A percentile compares a stretch with the other conserved stretches of the same genome.
These are phyloP conservation scores for Lasiosphaeria miniovina DNA, from an alignment of 495 filamentous ascomycete species.

Conservation along the genomic window DNA sequence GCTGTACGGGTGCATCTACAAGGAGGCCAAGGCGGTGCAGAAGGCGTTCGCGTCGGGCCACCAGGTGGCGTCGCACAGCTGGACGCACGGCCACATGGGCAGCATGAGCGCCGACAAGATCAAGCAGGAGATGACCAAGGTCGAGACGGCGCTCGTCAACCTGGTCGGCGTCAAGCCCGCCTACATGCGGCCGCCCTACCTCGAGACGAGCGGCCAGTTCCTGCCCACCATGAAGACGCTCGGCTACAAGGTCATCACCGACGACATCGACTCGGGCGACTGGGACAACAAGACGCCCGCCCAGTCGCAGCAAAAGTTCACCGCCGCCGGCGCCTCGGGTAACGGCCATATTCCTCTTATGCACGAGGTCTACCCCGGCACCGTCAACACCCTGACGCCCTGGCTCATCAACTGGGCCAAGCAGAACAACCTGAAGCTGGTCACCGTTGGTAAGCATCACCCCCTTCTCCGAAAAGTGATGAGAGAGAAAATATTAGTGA, in stretches of 20 bases:
- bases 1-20: slow-evolving; percentile 56
- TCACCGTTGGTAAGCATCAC: slow-evolving; percentile 47
- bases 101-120: slow-evolving; percentile 39
- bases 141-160: slow-evolving; percentile 51
- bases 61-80: slow-evolving; percentile 52
- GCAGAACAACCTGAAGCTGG: slow-evolving; percentile 47
- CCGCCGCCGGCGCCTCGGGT: slow-evolving; percentile 42
- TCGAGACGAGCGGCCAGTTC: slow-evolving; percentile 46
- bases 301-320: slow-evolving; percentile 44
- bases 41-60: slow-evolving; percentile 48
- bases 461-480: background rate
- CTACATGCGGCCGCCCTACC: slow-evolving; percentile 54
- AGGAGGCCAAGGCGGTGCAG: slow-evolving; percentile 45
- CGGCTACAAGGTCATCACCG: slow-evolving; percentile 53
- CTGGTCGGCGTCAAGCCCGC: slow-evolving; percentile 52
- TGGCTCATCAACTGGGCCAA: slow-evolving; percentile 55
- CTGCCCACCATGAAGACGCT: slow-evolving; percentile 43
- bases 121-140: slow-evolving; percentile 46
- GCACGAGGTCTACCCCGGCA: slow-evolving; percentile 52
- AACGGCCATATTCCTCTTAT: slow-evolving; percentile 54
- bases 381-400: slow-evolving; percentile 46
- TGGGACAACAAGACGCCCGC: slow-evolving; percentile 49
- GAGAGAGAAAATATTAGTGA: background rate
- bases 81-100: slow-evolving; percentile 47
- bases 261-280: slow-evolving; percentile 52